phyloP scores from a whole-genome alignment of 2,329 filamentous ascomycete species.

The Microdochium bolleyi region DNA sequence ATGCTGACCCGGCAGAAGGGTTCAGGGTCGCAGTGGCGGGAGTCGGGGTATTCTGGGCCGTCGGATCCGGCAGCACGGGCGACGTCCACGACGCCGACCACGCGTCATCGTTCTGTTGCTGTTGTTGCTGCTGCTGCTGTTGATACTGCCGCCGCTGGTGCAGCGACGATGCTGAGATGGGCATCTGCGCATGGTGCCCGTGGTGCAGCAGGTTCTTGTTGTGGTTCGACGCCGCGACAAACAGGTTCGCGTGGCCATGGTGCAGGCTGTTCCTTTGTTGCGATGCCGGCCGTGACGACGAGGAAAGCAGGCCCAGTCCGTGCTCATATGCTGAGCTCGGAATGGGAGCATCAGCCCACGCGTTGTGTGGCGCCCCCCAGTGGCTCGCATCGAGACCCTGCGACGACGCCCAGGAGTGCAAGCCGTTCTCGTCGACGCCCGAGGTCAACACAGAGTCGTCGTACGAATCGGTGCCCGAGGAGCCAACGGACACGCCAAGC shows the following conservation, averaged over 20 bases:
- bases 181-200: background rate
- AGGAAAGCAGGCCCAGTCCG: background rate
- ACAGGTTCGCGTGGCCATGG: background rate
- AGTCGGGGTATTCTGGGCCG: background rate
- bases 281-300: background rate
- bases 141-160: conserved; percentile 3
- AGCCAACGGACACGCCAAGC: conserved; percentile 13
- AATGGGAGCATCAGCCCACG: background rate
- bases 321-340: background rate
- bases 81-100: conserved; percentile 10
- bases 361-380: background rate
- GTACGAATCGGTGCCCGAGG: conserved; percentile 7
- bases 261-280: background rate
- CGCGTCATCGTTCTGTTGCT: conserved; percentile 8
- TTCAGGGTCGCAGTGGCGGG: background rate
- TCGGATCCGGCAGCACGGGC: background rate
- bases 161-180: background rate
- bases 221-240: background rate
- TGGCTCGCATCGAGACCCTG: conserved; percentile 2
- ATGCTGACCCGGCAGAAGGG: background rate
- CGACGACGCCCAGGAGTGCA: background rate
- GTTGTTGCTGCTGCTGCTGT: conserved; percentile 7
- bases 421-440: conserved; percentile 1
- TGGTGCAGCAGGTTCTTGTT: background rate
- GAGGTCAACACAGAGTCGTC: conserved; percentile 6